Percentiles rank a stretch among this genome's conserved stretches.
Conservation (phyloP, 1,284 basidiomycete genomes). For the Tylopilus sp. region DNA sequence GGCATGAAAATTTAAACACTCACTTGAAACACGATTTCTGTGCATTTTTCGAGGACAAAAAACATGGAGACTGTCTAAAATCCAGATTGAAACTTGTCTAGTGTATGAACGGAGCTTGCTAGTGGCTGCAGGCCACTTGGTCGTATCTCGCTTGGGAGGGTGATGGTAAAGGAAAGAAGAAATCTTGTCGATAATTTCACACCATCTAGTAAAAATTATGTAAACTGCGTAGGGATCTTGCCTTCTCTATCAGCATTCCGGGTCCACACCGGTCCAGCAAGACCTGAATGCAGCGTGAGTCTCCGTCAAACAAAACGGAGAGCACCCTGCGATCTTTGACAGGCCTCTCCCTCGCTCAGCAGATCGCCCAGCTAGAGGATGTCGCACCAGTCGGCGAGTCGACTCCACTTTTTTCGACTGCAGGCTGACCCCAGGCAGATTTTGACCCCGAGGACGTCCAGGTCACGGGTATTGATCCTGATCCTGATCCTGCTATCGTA, state of each 20-base stretch:
- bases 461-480: slow-evolving; percentile 32
- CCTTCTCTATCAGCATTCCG: background rate
- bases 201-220: slow-evolving; percentile 34
- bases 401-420: background rate
- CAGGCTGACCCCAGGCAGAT: slow-evolving; percentile 44
- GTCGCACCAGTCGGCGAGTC: slow-evolving; percentile 63
- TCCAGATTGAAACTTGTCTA: slow-evolving; percentile 47
- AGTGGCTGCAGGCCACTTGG: slow-evolving; percentile 36
- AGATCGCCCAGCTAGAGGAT: slow-evolving; percentile 76
- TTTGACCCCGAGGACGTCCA: slow-evolving; percentile 75
- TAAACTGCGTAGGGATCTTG: slow-evolving; percentile 24
- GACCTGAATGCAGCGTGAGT: slow-evolving; percentile 37
- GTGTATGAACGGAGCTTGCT: slow-evolving; percentile 9
- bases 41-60: slow-evolving; percentile 45
- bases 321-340: slow-evolving; percentile 6
- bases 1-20: slow-evolving; percentile 29
- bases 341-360: slow-evolving; percentile 75
- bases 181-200: slow-evolving; percentile 23
- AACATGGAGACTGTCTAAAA: slow-evolving; percentile 49
- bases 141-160: slow-evolving; percentile 33
- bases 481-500: slow-evolving; percentile 25
- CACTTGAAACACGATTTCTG: slow-evolving; percentile 49
- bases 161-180: slow-evolving; percentile 34
- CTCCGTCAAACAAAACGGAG: background rate
- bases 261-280: background rate